Conservation (phyloP, 371 early-diverging fungal genomes). For the Mucor mucedo region DNA sequence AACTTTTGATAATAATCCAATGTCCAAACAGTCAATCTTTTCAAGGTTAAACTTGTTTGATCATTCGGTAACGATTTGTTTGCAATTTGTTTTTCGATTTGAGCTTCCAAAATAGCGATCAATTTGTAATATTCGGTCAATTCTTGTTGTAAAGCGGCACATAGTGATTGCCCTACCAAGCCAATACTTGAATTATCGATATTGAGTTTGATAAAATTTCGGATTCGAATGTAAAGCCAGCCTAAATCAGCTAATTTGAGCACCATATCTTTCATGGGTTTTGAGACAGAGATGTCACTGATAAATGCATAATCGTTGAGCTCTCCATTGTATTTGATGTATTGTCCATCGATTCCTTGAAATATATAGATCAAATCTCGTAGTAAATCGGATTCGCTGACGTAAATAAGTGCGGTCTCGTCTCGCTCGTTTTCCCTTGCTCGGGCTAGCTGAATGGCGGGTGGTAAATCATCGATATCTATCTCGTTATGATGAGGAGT, state of each 20-base stretch:
- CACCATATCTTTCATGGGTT: conserved; percentile 64
- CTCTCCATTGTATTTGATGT: conserved; percentile 68
- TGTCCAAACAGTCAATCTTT: conserved; percentile 89
- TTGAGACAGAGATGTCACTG: conserved; percentile 44
- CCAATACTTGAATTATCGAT: conserved; percentile 56
- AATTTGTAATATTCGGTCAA: conserved; percentile 81
- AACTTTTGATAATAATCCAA: conserved; percentile 78
- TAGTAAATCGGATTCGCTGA: conserved; percentile 73
- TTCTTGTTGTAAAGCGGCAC: conserved; percentile 79
- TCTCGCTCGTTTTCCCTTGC: conserved; percentile 30
- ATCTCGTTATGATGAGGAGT: neutral
- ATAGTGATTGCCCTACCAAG: conserved; percentile 78
- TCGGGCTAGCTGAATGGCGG: conserved; percentile 39
- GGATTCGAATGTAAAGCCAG: conserved; percentile 69
- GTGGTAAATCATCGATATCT: conserved; percentile 28
- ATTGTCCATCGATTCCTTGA: conserved; percentile 93
- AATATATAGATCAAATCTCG: conserved; percentile 89
- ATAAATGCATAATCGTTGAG: conserved; percentile 57
- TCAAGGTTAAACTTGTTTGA: conserved; percentile 73
- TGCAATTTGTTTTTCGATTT: conserved; percentile 59
- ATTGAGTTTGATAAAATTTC: conserved; percentile 48
- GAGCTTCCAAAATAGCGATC: conserved; percentile 85
- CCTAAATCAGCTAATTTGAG: conserved; percentile 71
- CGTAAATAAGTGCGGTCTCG: conserved; percentile 19
- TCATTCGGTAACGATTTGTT: conserved; percentile 26